phyloP scores from a whole-genome alignment of 2,329 filamentous ascomycete species.

The Periconia sp. region DNA sequence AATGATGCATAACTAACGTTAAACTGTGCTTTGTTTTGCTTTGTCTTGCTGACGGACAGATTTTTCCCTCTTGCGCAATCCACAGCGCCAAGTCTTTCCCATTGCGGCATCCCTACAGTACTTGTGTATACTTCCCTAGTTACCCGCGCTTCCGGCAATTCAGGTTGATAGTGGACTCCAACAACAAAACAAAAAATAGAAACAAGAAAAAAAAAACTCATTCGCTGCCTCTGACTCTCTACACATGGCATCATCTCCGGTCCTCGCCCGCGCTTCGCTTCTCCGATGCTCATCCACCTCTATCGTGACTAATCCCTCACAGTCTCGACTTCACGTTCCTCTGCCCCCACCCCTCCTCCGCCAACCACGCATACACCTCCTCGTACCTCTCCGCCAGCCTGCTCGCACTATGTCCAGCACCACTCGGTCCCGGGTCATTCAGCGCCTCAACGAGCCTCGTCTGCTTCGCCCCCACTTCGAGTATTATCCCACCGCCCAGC shows the following conservation, averaged over 20 bases:
- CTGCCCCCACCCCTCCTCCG: slow-evolving; percentile 53
- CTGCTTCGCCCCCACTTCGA: slow-evolving; percentile 58
- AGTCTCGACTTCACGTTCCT: slow-evolving; percentile 8
- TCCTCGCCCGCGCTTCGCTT: not conserved
- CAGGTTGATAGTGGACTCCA: not conserved
- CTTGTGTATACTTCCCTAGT: no score
- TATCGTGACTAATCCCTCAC: not conserved
- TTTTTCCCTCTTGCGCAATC: not conserved
- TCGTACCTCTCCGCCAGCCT: slow-evolving; percentile 44
- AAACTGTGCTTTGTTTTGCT: no score
- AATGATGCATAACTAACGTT: no score
- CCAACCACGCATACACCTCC: slow-evolving; percentile 55
- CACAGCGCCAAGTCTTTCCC: not conserved
- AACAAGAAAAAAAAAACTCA: no score
- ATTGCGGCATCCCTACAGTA: not conserved
- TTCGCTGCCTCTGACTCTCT: not conserved
- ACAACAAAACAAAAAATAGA: not conserved
- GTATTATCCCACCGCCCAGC: slow-evolving; percentile 49
- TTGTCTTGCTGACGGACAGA: no score
- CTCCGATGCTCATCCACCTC: not conserved
- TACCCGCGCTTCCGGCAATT: not conserved
- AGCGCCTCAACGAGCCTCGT: slow-evolving; percentile 54
- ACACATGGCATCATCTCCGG: not conserved
- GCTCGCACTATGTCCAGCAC: slow-evolving; percentile 51
- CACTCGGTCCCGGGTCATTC: slow-evolving; percentile 57